Evolutionary conservation across 768 basidiomycete genomes (phyloP).

Genomic region (Mycena alexandri): DNA sequence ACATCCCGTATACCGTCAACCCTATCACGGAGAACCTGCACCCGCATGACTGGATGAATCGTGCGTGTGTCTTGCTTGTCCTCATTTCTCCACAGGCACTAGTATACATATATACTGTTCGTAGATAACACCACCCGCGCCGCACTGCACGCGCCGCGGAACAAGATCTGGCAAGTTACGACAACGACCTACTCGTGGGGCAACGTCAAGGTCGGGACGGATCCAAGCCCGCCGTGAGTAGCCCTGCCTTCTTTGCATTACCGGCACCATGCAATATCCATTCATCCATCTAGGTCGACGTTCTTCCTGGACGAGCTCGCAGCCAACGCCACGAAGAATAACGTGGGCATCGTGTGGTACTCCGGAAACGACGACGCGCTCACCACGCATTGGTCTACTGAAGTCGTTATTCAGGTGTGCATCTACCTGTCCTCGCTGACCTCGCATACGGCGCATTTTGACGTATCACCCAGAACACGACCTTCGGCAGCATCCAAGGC

Average conservation of each 20-base stretch:
- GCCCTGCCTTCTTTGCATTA: too few species aligned
- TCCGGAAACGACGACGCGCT: conserved; percentile 65
- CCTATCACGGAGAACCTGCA: too few species aligned
- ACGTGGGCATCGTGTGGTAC: conserved; percentile 54
- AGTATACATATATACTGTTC: too few species aligned
- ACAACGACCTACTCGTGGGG: conserved; percentile 18
- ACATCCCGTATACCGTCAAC: too few species aligned
- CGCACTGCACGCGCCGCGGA: conserved; percentile 53
- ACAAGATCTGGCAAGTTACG: conserved; percentile 34
- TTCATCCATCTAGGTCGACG: too few species aligned
- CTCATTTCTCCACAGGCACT: neutral
- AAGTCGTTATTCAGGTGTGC: neutral
- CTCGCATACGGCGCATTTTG: too few species aligned
- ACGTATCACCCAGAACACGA: conserved; percentile 57
- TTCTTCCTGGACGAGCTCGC: conserved; percentile 60
- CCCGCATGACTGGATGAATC: too few species aligned
- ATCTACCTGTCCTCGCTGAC: too few species aligned
- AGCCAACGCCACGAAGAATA: conserved; percentile 53
- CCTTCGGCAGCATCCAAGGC: too few species aligned
- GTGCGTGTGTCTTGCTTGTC: conserved; percentile 4
- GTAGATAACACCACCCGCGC: conserved; percentile 55
- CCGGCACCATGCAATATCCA: too few species aligned
- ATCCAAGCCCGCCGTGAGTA: conserved; percentile 6
- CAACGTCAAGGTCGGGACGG: conserved; percentile 16
- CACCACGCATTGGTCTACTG: conserved; percentile 57